Percentiles rank a stretch among this genome's conserved stretches.
These are phyloP conservation scores for Venturia pyrina DNA, from an alignment of 2,329 filamentous ascomycete genomes.

Conservation along the genomic window DNA sequence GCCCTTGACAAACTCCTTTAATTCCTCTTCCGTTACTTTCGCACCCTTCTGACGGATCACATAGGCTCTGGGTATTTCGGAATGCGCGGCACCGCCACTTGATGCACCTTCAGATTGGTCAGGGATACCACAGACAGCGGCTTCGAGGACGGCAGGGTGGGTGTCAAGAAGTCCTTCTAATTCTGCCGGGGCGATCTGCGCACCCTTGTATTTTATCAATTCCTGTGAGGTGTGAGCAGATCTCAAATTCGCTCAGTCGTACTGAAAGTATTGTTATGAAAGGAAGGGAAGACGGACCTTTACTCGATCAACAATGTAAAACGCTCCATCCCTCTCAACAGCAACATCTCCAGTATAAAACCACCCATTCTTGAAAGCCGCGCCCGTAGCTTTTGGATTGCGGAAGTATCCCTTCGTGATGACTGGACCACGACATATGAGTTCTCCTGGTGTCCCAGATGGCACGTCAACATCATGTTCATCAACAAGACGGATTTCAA, in stretches of 20 bases:
- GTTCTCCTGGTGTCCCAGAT: conserved; percentile 23
- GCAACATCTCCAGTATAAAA: conserved; percentile 35
- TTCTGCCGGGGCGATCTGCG: conserved; percentile 41
- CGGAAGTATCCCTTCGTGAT: conserved; percentile 29
- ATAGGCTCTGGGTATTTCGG: conserved; percentile 33
- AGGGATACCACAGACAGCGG: conserved; percentile 34
- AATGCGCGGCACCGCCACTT: conserved; percentile 1
- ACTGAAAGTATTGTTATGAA: neutral
- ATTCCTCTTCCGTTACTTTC: conserved; percentile 16
- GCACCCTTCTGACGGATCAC: conserved; percentile 25
- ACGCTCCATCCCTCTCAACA: conserved; percentile 25
- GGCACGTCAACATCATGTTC: conserved; percentile 9
- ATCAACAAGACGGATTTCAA: conserved; percentile 6
- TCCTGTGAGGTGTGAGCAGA: conserved; percentile 18
- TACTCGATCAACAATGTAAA: conserved; percentile 29
- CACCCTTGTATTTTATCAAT: conserved; percentile 40
- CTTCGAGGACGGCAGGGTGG: conserved; percentile 33
- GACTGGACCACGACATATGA: conserved; percentile 18
- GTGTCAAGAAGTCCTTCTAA: conserved; percentile 35
- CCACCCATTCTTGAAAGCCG: conserved; percentile 27
- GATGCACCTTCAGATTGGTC: neutral
- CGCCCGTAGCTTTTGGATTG: conserved; percentile 25
- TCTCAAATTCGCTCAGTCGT: no score
- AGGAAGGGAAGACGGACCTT: neutral
- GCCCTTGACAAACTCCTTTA: conserved; percentile 23